Base-by-base conservation (phyloP, 1,284 basidiomycete genomes). In the Volvariella surrecta region DNA sequence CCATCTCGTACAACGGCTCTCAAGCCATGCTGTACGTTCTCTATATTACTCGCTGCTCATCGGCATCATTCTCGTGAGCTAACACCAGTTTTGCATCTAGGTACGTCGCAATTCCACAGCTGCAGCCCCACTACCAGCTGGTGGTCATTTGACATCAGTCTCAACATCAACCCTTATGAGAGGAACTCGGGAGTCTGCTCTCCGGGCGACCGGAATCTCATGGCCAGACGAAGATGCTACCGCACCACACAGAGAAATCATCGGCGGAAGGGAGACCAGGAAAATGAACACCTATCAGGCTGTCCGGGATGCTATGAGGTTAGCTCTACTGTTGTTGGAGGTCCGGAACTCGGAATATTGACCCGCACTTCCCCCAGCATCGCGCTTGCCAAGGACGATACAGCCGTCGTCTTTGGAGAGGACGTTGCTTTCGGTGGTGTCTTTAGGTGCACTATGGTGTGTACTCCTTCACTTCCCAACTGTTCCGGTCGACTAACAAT, bases 401-500 rank as follows among this genome's bases (percentile, higher is more conserved):
- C 70, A 38, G 79, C 93, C 0, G 81, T 93, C 8, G 81, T 96
- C 0, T 96, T 97, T 55, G 93, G 94, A n/a, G 91, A 80, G 59
- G 91, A 95, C 52, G 89, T 95, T 38, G 85, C 87, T 1, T 95
- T 95, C 51, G 92, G 92, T 13, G 92, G 93, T 4, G 93, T 96
- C 2, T 96, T 97, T 58, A 74, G 92, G 46, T 90, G 85, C 50
- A 86, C 84, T 0, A 85, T 87, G 84, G 82, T 83, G 49, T 46
- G 68, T 60, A 31, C 8, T 37, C 32, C 16, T 19, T 40, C 37
- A 17, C 32, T 21, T 42, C 43, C 39, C n/a, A 18, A 38, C n/a
- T n/a, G n/a, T n/a, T 31, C 48, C 45, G 42, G 48, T 47, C 41
- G 18, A 41, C 32, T 40, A 19, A 18, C 7, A 32, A 47, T 45